phyloP scores from a whole-genome alignment of 1,284 basidiomycete species.

The Pulchroboletus neoregius region DNA sequence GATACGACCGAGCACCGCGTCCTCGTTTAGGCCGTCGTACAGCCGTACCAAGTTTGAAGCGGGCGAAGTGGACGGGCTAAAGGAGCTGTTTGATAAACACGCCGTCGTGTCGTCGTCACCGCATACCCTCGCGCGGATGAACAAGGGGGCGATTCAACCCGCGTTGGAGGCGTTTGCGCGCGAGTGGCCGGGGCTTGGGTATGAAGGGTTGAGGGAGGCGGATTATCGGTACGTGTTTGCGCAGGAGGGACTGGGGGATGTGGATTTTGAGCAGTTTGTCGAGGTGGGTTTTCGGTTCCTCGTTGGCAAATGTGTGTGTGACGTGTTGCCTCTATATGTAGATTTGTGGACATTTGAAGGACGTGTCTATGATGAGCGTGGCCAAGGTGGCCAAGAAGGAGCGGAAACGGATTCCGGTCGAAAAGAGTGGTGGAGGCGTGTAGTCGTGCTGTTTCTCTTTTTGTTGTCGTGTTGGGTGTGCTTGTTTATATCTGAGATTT shows the following conservation, averaged over 20 bases:
- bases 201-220: constrained; percentile 49
- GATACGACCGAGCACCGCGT: constrained; percentile 27
- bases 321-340: constrained; percentile 35
- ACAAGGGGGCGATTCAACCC: constrained; percentile 34
- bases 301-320: too few relatives aligned
- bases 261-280: constrained; percentile 78
- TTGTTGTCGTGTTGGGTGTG: too few relatives aligned
- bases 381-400: constrained; percentile 38
- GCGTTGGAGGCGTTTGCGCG: constrained; percentile 38
- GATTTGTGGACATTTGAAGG: constrained; percentile 81
- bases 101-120: constrained; percentile 29
- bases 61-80: constrained; percentile 64
- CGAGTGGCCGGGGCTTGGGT: constrained; percentile 46
- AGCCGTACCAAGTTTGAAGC: constrained; percentile 62
- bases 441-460: constrained; percentile 32
- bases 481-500: too few relatives aligned
- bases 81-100: constrained; percentile 48
- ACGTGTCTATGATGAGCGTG: constrained; percentile 61
- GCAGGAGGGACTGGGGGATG: constrained; percentile 64
- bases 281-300: constrained; percentile 53
- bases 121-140: too few relatives aligned
- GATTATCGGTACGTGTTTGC: constrained; percentile 71
- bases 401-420: constrained; percentile 71
- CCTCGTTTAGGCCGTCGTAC: constrained; percentile 36
- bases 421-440: constrained; percentile 82